These are phyloP conservation scores for Suillus subaureus DNA, from an alignment of 768 basidiomycete species.

Conservation along the genomic window DNA sequence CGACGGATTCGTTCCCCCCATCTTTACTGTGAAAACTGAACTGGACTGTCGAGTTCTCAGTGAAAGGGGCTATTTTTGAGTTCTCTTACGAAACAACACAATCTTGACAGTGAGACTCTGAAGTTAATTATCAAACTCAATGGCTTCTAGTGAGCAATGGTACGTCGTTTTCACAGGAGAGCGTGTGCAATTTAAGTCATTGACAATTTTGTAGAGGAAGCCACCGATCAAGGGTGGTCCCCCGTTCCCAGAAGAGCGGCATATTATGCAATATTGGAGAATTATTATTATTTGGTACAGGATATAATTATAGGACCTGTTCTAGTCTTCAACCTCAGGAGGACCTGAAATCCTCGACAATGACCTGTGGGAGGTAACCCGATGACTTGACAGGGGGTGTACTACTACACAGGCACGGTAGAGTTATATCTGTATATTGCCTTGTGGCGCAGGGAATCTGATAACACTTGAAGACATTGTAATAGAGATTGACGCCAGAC, in stretches of 20 bases:
- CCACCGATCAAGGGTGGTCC: conserved; percentile 77
- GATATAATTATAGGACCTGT: conserved; percentile 65
- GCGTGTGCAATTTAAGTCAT: not conserved
- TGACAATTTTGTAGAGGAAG: conserved; percentile 65
- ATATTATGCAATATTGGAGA: conserved; percentile 89
- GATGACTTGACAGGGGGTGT: not conserved
- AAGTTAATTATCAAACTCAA: conserved; percentile 88
- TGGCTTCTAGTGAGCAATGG: conserved; percentile 95
- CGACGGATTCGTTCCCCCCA: conserved; percentile 86
- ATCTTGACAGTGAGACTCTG: conserved; percentile 80
- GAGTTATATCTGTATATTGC: not conserved
- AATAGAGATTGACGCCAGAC: not conserved
- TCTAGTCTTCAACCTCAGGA: conserved; percentile 90
- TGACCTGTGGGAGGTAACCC: conserved; percentile 90
- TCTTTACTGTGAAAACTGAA: conserved; percentile 96
- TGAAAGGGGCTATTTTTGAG: conserved; percentile 90
- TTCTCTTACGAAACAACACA: conserved; percentile 90
- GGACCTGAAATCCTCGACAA: conserved; percentile 94
- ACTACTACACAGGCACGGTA: not conserved
- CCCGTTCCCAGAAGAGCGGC: conserved; percentile 94
- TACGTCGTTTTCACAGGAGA: conserved; percentile 42
- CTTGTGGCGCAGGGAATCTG: not conserved
- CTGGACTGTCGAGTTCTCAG: conserved; percentile 89
- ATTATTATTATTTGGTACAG: conserved; percentile 42
- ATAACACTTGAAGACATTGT: not conserved